Evolutionary conservation across 148 eudicot genomes (phyloP), one percentile per base, ranked within the genome.

Genomic region (Fagopyrum homotropicum): DNA sequence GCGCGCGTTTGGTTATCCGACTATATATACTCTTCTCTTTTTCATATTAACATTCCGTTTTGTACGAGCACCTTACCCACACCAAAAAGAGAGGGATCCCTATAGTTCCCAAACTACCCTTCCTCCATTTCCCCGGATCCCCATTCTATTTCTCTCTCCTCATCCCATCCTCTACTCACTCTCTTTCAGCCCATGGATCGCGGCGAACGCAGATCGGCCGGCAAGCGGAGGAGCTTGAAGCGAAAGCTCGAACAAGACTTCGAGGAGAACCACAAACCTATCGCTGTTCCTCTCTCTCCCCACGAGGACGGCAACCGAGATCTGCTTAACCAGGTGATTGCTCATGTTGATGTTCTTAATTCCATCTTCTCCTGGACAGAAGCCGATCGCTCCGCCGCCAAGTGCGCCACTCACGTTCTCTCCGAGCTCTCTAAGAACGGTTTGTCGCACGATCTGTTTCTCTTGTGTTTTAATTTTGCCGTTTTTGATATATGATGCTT

Each of bases 381-480:
- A 55, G 45, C 83, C 4, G 91, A 91, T 85, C 92, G 91, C 2
- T 63, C 80, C n/a, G 73, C 84, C 6, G 85, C 87, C 1, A 91
- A 89, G 60, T 81, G 79, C 68, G 89, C 92, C 5, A 83, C 86
- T 70, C 90, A 85, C 11, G 82, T 77, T 12, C 79, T 91, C 2
- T 84, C 91, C 3, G 91, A 91, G 63, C 85, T 88, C 52, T 93
- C 98, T 7, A 93, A 91, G 55, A 88, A 86, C 78, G 98, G 98
- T 93, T 66, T 9, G 45, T 4, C 4, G 16, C 44, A 29, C 35
- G 60, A 55, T 55, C 60, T 55, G 60, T 5, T 6, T 55, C 26
- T 55, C 22, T 55, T 0, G 5, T 19, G 59, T 54, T 16, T 8
- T 54, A 11, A 5, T 4, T 14, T 22, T 22, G 26, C 40, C 40